Conservation (phyloP, 768 basidiomycete species). For the Suillus discolor region DNA sequence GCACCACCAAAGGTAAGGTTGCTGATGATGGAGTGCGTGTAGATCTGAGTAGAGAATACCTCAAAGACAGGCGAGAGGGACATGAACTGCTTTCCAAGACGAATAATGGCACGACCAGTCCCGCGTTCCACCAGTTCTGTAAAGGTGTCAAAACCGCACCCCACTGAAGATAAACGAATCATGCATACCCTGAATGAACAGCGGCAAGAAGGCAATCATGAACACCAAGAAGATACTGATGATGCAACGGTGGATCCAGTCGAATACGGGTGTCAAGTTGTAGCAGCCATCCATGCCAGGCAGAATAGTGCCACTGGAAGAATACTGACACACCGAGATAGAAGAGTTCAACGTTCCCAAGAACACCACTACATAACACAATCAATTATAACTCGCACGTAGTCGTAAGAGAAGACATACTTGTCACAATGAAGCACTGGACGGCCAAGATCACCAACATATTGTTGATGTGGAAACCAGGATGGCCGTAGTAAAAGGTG, state of each 20-base stretch:
- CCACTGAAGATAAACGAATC: background rate
- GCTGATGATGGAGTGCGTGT: slow-evolving; percentile 95
- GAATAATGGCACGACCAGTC: slow-evolving; percentile 86
- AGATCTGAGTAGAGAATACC: slow-evolving; percentile 97
- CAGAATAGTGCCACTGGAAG: slow-evolving; percentile 66
- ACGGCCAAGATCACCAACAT: slow-evolving; percentile 98
- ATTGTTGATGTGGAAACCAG: slow-evolving; percentile 99
- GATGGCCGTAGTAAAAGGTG: slow-evolving; percentile 99
- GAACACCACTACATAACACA: slow-evolving; percentile 73
- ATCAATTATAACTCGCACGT: slow-evolving; percentile 17
- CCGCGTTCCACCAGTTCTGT: slow-evolving; percentile 95
- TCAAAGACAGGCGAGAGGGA: slow-evolving; percentile 97
- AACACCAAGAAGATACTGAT: slow-evolving; percentile 99
- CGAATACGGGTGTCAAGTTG: slow-evolving; percentile 89
- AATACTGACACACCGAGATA: slow-evolving; percentile 80
- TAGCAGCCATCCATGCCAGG: slow-evolving; percentile 89
- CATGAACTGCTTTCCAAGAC: slow-evolving; percentile 90
- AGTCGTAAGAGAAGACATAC: slow-evolving; percentile 47
- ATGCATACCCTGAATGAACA: slow-evolving; percentile 87
- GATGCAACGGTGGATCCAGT: slow-evolving; percentile 96
- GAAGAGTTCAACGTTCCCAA: slow-evolving; percentile 89
- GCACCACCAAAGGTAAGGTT: slow-evolving; percentile 98
- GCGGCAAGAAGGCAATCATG: slow-evolving; percentile 92
- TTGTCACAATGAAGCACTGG: slow-evolving; percentile 90
- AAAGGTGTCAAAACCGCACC: slow-evolving; percentile 18